phyloP scores from a whole-genome alignment of 352 stramenopile species.

The Pilasporangium apinafurcum region DNA sequence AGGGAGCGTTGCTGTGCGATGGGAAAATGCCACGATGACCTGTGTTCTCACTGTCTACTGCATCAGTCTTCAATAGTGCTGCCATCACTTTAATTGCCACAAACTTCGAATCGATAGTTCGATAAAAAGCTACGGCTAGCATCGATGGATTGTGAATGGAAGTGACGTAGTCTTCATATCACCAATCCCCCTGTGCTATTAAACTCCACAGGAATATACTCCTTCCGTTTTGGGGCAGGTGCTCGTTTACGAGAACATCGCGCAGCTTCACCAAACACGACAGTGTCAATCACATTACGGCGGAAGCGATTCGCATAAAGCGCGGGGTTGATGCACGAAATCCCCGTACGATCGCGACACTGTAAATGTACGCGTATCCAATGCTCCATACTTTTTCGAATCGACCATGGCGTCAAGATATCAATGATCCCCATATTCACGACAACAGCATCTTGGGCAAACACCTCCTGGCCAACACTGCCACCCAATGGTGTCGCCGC shows the following conservation, averaged over 20 bases:
- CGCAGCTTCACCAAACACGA: slow-evolving; percentile 63
- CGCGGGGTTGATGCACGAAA: slow-evolving; percentile 80
- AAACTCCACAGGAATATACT: slow-evolving; percentile 85
- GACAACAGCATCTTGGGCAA: slow-evolving; percentile 64
- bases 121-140: too few species aligned
- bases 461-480: slow-evolving; percentile 20
- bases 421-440: slow-evolving; percentile 97
- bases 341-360: slow-evolving; percentile 67
- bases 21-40: slow-evolving; percentile 71
- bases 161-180: slow-evolving; percentile 12
- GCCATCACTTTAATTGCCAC: not conserved
- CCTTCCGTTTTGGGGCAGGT: slow-evolving; percentile 22
- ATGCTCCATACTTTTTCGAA: slow-evolving; percentile 90
- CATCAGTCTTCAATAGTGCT: slow-evolving; percentile 50
- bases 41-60: slow-evolving; percentile 67
- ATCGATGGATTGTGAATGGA: too few species aligned
- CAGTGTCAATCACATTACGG: slow-evolving; percentile 76
- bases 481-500: slow-evolving; percentile 39
- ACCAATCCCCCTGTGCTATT: slow-evolving; percentile 41
- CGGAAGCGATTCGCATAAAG: slow-evolving; percentile 82
- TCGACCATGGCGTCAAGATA: slow-evolving; percentile 94
- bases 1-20: slow-evolving; percentile 72
- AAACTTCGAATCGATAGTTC: too few species aligned
- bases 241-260: slow-evolving; percentile 19
- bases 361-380: slow-evolving; percentile 79